Evolutionary conservation across 352 stramenopile genomes (phyloP), one percentile per base, ranked within the genome.

Genomic region (Nothophytophthora sp.): DNA sequence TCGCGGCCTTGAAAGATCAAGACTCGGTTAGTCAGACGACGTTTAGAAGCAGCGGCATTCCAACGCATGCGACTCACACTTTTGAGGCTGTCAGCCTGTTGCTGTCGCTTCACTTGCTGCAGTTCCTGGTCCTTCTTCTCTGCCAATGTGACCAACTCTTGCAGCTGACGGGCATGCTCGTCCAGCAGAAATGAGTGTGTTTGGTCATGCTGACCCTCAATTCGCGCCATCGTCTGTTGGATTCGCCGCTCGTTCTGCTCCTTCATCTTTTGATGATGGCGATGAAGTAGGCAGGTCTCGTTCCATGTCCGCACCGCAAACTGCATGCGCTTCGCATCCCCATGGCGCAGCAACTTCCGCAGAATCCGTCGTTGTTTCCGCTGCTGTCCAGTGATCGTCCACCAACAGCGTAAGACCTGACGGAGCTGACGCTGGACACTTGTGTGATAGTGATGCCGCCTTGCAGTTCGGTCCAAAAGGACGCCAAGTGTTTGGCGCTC

Each of bases 121-220:
- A 82, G 8, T 16, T 67, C 37, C 12, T 44, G 36, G 23, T 75
- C 53, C 48, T 65, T 72, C 4, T 55, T 19, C 29, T 69, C 27
- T 9, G 73, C 36, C 10, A 54, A 33, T 4, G 34, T 5, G 20
- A 57, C 53, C 18, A 81, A 39, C 3, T 50, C 49, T 15, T 60
- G 54, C 2, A 76, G 33, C 45, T 76, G 45, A 11, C 51, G 20
- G 9, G 40, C 52, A 9, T 68, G 36, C 12, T 28, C 41, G 38
- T 64, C 36, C 2, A 33, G 25, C 7, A 67, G 7, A 3, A 22
- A 19, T 2, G 25, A 35, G 16, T 48, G 42, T 5, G 20, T 39
- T 61, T 68, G 41, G 3, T 67, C 40, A 15, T 72, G 47, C 23
- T 65, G 38, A 28, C 10, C 52, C 5, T 16, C 34, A 24, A 61